phyloP scores from a whole-genome alignment of 192 early-diverging fungal genomes.

The Bifiguratus adelaidae region DNA sequence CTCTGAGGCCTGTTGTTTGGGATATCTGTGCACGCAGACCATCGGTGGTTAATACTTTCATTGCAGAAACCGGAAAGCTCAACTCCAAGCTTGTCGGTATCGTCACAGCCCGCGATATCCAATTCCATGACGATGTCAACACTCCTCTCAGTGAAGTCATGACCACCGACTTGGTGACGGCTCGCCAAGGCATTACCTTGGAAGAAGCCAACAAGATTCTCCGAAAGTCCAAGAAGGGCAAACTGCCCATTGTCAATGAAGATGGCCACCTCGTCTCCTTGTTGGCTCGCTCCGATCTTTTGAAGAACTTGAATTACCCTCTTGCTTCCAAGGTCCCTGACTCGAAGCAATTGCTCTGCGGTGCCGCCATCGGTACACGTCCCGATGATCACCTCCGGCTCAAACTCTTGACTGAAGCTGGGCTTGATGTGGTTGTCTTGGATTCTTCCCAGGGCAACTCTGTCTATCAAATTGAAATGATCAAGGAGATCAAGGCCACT shows the following conservation, averaged over 20 bases:
- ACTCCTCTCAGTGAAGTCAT: constrained; percentile 68
- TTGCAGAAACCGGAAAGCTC: constrained; percentile 68
- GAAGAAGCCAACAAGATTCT: constrained; percentile 85
- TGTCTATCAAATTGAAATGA: constrained; percentile 89
- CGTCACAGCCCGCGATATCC: constrained; percentile 94
- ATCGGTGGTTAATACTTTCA: too few species aligned
- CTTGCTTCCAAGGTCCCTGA: constrained; percentile 71
- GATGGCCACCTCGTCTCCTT: constrained; percentile 78
- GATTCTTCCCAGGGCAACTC: constrained; percentile 98
- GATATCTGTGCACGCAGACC: too few species aligned
- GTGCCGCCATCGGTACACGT: constrained; percentile 89
- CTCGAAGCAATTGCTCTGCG: constrained; percentile 88
- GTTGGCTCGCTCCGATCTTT: constrained; percentile 87
- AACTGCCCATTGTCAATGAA: constrained; percentile 89
- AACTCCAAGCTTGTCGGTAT: constrained; percentile 89
- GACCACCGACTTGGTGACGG: constrained; percentile 83
- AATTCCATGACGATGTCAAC: constrained; percentile 69
- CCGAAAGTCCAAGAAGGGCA: constrained; percentile 86
- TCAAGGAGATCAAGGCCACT: constrained; percentile 84
- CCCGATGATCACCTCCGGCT: constrained; percentile 80
- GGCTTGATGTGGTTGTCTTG: constrained; percentile 92
- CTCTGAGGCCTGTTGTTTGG: background rate
- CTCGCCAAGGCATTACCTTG: constrained; percentile 80
- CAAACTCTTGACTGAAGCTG: constrained; percentile 78
- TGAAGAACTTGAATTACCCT: constrained; percentile 96